phyloP scores from a whole-genome alignment of 1,284 basidiomycete genomes.

The Athelia psychrophila region DNA sequence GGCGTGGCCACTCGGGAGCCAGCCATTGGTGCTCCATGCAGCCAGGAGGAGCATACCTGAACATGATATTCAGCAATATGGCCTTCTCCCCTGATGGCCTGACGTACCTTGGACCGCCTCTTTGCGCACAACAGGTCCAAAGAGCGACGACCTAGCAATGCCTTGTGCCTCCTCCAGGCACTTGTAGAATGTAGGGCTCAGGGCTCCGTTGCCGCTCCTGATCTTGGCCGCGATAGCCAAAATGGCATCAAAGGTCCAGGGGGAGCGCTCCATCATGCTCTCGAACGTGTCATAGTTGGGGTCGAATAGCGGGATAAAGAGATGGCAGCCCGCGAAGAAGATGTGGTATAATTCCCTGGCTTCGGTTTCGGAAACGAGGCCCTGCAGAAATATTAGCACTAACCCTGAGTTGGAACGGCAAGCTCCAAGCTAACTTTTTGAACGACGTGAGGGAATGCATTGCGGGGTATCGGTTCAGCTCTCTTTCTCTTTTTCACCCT shows the following conservation, averaged over 20 bases:
- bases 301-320: constrained; percentile 93
- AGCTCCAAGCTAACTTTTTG: constrained; percentile 56
- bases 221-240: constrained; percentile 91
- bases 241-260: constrained; percentile 91
- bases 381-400: constrained; percentile 37
- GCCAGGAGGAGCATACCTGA: constrained; percentile 86
- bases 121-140: constrained; percentile 89
- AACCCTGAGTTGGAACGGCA: constrained; percentile 2
- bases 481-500: constrained; percentile 86
- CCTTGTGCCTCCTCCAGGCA: constrained; percentile 93
- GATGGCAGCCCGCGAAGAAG: constrained; percentile 95
- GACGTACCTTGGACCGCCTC: constrained; percentile 85
- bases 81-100: neutral
- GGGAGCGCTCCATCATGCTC: constrained; percentile 83
- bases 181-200: constrained; percentile 83
- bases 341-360: constrained; percentile 82
- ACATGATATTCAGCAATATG: constrained; percentile 2
- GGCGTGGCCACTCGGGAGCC: constrained; percentile 90
- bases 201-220: constrained; percentile 82
- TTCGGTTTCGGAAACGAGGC: constrained; percentile 73
- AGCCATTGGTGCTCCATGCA: constrained; percentile 92
- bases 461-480: constrained; percentile 83
- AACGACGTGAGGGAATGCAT: constrained; percentile 80
- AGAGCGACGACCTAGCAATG: constrained; percentile 88
- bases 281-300: constrained; percentile 90